Evolutionary conservation across 306 rosid species (phyloP).

Genomic region (Echinosophora koreensis): DNA sequence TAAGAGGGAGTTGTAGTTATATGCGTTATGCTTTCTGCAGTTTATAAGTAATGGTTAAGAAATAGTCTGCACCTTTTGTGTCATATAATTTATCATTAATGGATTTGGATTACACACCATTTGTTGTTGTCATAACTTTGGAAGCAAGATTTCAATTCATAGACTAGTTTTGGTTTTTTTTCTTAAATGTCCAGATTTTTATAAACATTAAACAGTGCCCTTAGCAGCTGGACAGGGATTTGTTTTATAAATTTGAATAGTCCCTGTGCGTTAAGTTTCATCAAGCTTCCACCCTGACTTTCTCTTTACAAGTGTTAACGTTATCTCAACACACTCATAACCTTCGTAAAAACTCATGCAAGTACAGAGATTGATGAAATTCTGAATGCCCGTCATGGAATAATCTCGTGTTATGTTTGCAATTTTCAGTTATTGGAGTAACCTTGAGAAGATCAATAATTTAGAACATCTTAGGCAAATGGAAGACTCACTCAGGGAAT

Average conservation of each 20-base stretch:
- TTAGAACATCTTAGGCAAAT: conserved; percentile 71
- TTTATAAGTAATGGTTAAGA: conserved; percentile 22
- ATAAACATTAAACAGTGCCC: background rate
- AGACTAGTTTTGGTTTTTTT: background rate
- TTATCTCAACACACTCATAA: background rate
- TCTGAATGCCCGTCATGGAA: conserved; percentile 12
- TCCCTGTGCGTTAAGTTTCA: background rate
- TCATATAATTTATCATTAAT: background rate
- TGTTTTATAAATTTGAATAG: conserved; percentile 20
- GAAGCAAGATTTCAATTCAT: background rate
- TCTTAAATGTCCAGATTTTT: conserved; percentile 16
- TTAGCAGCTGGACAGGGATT: background rate
- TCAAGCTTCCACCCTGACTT: background rate
- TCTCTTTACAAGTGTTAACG: conserved; percentile 2
- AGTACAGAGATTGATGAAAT: conserved; percentile 18
- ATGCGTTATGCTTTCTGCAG: background rate
- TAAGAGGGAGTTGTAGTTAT: background rate
- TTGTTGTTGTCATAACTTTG: conserved; percentile 20
- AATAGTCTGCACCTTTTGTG: background rate
- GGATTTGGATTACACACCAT: background rate
- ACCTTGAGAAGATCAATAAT: conserved; percentile 62
- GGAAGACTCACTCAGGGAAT: conserved; percentile 72
- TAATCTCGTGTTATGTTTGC: conserved; percentile 42
- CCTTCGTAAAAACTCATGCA: conserved; percentile 26
- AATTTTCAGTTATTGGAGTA: conserved; percentile 70